Evolutionary conservation across 2,329 filamentous ascomycete species (phyloP), one percentile per base, ranked within the genome.

Genomic region (Xylogone sp.): DNA sequence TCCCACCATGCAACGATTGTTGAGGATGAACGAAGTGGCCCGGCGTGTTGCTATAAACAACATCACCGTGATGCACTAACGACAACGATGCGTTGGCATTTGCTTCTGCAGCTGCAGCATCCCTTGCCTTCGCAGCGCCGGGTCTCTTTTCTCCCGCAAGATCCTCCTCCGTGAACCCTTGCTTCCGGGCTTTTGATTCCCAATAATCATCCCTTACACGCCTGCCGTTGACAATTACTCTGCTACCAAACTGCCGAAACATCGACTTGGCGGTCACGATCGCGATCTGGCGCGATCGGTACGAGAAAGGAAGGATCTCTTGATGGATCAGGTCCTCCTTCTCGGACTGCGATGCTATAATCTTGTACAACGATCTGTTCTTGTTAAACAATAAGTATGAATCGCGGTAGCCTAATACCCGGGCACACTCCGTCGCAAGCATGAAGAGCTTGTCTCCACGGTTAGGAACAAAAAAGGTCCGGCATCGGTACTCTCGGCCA

Each of bases 361-460:
- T 99, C 73, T 99, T 99, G 78, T 83, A 96, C 8, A 99, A 76
- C 2, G 94, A 97, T 59, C 93, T 81, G 69, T 99, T 97, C 75
- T 97, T 97, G 79, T 97, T 97, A 76, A 99, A 99, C 16, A 99
- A 76, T 31, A 99, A 78, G 68, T 99, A 99, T n/a, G 92, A 97
- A 69, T 99, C 94, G 55, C 94, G 83, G 68, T 99, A 99, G 45
- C 91, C 89, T 20, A 97, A 77, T 3, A 97, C 91, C 59, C 94
- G 84, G 21, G 94, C 94, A 67, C 94, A 97, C 71, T 99, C 94
- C 16, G 94, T 99, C 31, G 94, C 94, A 48, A 99, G 82, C 94
- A 99, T 99, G 73, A 97, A 99, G 5, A 97, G 81, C 71, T 97
- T 97, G 59, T 95, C 87, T 22, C 90, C 91, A 61, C 94, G 81